Evolutionary conservation across 306 rosid species (phyloP).

Genomic region (Leucaena leucocephala): DNA sequence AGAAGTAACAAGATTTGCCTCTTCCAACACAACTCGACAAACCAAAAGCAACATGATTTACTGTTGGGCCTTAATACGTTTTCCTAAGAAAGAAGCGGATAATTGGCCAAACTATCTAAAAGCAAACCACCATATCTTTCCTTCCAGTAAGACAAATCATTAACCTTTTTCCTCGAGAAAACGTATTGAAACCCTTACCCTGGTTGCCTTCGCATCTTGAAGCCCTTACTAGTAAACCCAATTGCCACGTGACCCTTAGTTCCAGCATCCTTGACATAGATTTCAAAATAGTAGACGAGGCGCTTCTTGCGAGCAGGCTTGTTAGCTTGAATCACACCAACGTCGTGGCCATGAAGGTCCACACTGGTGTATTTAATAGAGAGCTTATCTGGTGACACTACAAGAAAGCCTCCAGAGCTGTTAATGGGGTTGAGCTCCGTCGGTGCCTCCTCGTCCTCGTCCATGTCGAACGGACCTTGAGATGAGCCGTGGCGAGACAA

Average conservation of each 20-base stretch:
- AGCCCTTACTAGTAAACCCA: conserved; percentile 84
- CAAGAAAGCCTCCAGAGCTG: conserved; percentile 92
- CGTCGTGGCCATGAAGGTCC: conserved; percentile 90
- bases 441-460: conserved; percentile 75
- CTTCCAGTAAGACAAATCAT: neutral
- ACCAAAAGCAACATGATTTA: neutral
- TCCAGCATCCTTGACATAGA: conserved; percentile 88
- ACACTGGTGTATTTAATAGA: conserved; percentile 75
- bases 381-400: conserved; percentile 81
- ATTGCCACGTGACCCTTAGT: conserved; percentile 83
- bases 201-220: conserved; percentile 97
- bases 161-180: neutral
- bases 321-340: conserved; percentile 89
- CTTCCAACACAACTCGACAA: neutral
- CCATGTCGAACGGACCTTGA: conserved; percentile 44
- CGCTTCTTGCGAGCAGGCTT: conserved; percentile 80
- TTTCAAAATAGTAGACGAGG: conserved; percentile 86
- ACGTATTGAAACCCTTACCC: conserved; percentile 50
- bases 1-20: neutral
- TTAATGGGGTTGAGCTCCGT: conserved; percentile 86
- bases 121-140: neutral
- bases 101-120: neutral
- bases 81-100: neutral
- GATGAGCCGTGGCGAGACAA: conserved; percentile 52
- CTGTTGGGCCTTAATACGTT: neutral